Evolutionary conservation across 2,329 filamentous ascomycete species (phyloP), one percentile per base, ranked within the genome.

Genomic region (Alternaria brassicae): DNA sequence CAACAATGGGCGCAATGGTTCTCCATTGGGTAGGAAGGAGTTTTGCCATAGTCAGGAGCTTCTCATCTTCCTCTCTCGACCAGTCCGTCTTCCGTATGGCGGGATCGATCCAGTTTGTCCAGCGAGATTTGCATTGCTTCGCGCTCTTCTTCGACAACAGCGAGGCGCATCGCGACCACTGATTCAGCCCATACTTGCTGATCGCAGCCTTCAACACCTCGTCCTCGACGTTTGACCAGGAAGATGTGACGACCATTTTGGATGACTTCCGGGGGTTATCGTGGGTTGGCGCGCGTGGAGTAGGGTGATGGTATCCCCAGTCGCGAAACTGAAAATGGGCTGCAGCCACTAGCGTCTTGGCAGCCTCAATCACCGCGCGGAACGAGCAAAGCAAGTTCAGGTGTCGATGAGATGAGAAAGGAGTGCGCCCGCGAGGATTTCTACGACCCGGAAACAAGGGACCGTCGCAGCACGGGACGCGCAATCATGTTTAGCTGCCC

Each of bases 11-110:
- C 58, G 95, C 94, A 74, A 99, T 98, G 47, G 95, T 98, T 73
- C 95, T 90, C 95, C 95, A 99, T 86, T 99, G 95, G 27, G 94
- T 98, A 57, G 95, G 95, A 90, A 99, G 97, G 81, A 99, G 85
- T 85, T 98, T 99, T 62, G 95, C 95, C 73, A 99, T 85, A 75
- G 98, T 95, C 72, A 99, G 81, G 61, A 99, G 85, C 82, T 96
- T 97, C 83, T 99, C 95, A 78, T 99, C 95, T 78, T 99, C 95
- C 80, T 99, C 95, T 75, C 95, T 91, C 77, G 92, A 97, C 94
- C 95, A 99, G 82, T 99, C 95, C 70, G 96, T 95, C 84, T 99
- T 99, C 75, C 94, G 91, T 82, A 99, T 98, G 76, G 91, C 92
- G 19, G 95, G 95, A 76, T 99, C 95, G 68, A 99, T 87, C 94